Evolutionary conservation across 2,329 filamentous ascomycete genomes (phyloP), one percentile per base, ranked within the genome.

Genomic region (Aspergillus latus): DNA sequence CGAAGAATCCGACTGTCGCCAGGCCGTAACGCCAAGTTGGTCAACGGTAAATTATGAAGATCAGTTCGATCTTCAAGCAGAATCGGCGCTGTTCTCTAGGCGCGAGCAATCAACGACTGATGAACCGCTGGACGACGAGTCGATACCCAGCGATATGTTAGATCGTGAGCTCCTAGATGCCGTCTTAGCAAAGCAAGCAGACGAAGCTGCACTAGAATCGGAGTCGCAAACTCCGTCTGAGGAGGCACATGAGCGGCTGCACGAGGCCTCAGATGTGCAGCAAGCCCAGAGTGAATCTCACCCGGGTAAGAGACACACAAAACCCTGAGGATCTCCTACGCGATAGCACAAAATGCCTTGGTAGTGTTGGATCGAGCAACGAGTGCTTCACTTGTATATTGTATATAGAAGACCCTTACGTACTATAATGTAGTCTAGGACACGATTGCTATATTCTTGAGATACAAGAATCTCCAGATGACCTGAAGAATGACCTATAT

Each of bases 11-110:
- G 45, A 52, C n/a, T 40, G 43, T 28, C 32, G 46, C 10, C 54
- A 49, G 30, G 50, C 56, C 15, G 29, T 26, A 5, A n/a, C 34
- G 13, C 40, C 49, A 28, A 44, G 43, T 7, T 44, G 47, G 7
- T 58, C 55, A 34, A 63, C 59, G 13, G 45, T 68, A 30, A 59
- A 61, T n/a, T 52, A 57, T 15, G 56, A 64, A 36, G 66, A 69
- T 40, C 60, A 64, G 52, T 64, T 64, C 29, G 67, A 70, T 44
- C 64, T 69, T 16, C 64, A 70, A 42, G 59, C 58, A 2, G 66
- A 70, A 52, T 59, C 59, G 2, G 54, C 60, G 5, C 51, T 68
- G 9, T 52, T 60, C 8, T 46, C 28, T 11, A 57, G 56, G 47
- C 59, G 59, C 28, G 63, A 58, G 15, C 13, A 56, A 36, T 26